Base-by-base conservation (phyloP, 495 filamentous ascomycete genomes). In the Apodospora peruviana region DNA sequence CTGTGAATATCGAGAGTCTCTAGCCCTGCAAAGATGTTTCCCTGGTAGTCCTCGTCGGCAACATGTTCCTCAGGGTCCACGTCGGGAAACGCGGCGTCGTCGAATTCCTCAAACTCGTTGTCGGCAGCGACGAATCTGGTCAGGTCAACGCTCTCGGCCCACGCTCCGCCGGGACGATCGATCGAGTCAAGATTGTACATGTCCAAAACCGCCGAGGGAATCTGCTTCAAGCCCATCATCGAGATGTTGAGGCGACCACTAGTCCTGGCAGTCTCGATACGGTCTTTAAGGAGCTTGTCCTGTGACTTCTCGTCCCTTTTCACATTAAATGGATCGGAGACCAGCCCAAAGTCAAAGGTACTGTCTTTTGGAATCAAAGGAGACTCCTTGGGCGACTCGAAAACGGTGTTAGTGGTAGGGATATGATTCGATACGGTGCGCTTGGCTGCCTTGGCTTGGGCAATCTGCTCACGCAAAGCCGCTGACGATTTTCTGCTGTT, bases 141-240 rank as follows among this genome's bases (percentile, higher is more conserved):
- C n/a, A 99, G 71, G 62, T 97, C 94, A 12, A 99, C 90, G 45
- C 85, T 85, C 67, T 97, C 91, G 23, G 90, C 91, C 93, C 93
- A 98, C 37, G 85, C 77, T 17, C 79, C 72, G 24, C 72, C 78
- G 27, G 70, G 49, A n/a, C 69, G 55, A 40, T 73, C 74, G 21
- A 74, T 59, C 2, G 72, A 71, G 32, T 85, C 78, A 5, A 87
- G 71, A 49, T 85, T 84, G 60, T 96, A 98, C 93, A 99, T 97
- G 17, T 81, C 81, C 70, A 95, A 67, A 2, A 97, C 88, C 56
- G 91, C 89, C 0, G 76, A 65, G 2, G 93, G 94, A 9, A 99
- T 85, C 48, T 87, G 77, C 46, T 76, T 83, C 37, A 99, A 66
- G 10, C 83, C 82, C 78, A 97, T 78, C 1, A 86, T 89, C 5